phyloP scores from a whole-genome alignment of 164 flowering plant species.

The Euptelea pleiosperma region DNA sequence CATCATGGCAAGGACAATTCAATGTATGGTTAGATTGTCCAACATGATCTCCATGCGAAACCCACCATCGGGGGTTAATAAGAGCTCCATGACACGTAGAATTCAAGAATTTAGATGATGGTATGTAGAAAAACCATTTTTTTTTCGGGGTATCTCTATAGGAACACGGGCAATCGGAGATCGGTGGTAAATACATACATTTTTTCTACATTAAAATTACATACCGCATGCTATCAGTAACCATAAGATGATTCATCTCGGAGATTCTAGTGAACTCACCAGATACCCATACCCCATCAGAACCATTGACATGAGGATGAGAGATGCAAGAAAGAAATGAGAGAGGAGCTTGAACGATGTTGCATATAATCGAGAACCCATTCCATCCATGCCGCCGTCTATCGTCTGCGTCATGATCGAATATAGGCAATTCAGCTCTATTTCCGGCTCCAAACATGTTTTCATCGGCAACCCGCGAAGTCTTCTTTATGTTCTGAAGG shows the following conservation, averaged over 20 bases:
- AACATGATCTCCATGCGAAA: too few relatives aligned
- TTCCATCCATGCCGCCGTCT: constrained; percentile 3
- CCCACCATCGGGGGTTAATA: too few relatives aligned
- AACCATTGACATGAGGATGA: constrained; percentile 35
- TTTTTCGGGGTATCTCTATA: too few relatives aligned
- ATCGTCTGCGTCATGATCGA: neutral
- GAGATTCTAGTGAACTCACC: constrained; percentile 38
- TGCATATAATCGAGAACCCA: constrained; percentile 13
- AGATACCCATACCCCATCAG: constrained; percentile 47
- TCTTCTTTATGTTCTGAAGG: constrained; percentile 38
- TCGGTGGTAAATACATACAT: neutral
- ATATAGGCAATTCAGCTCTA: constrained; percentile 1
- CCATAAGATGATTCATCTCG: constrained; percentile 69
- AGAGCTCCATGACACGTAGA: too few relatives aligned
- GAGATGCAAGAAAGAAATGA: constrained; percentile 43
- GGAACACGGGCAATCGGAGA: too few relatives aligned
- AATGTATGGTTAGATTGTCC: too few relatives aligned
- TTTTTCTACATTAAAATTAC: constrained; percentile 53
- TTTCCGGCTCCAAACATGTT: constrained; percentile 27
- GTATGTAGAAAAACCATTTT: too few relatives aligned
- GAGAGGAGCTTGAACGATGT: constrained; percentile 19
- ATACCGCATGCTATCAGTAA: constrained; percentile 68
- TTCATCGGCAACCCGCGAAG: constrained; percentile 57
- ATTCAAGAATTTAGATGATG: too few relatives aligned
- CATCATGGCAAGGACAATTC: too few relatives aligned